Base-by-base conservation (phyloP, 1,284 basidiomycete genomes). In the Ustilago curta region DNA sequence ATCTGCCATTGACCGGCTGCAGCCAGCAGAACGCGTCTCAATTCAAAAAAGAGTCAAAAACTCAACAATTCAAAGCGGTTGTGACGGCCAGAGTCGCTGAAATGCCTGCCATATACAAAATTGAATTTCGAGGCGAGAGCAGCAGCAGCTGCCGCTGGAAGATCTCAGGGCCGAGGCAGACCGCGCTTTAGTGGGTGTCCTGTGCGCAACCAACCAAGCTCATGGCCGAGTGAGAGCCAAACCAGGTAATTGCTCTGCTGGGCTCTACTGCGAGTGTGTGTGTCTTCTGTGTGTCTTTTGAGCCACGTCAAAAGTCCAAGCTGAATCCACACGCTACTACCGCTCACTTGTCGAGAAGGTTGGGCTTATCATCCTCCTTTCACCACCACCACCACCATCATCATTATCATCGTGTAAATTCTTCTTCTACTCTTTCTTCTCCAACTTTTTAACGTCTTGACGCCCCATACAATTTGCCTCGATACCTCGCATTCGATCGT, bases 401-500 rank as follows among this genome's bases (percentile, higher is more conserved):
- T 52, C 49, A 42, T 49, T 54, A 56, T 57, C 57, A 53, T 60
- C 59, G 60, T 70, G 67, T 64, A 70, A 57, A 70, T 64, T 70
- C 49, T 64, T 25, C 18, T 37, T 40, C 52, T 62, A 37, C 35
- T 37, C 35, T 37, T 37, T 53, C 42, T 42, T 37, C 49, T 42
- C 3, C 27, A 19, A 23, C 32, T 40, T 43, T 27, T 16, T 43
- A 11, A 31, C 16, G 45, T 39, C 55, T 57, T 49, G 35, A 56
- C 44, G 55, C 23, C 55, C 45, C 45, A 40, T 19, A 51, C 35
- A 31, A 31, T 18, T 27, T 47, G 19, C 44, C 35, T 59, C 67
- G 59, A 69, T 59, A 53, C 51, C 54, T 43, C 21, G 42, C 59
- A 58, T 44, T 35, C 56, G 9, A 25, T 31, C 47, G 27, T 18